phyloP scores from a whole-genome alignment of 1,284 basidiomycete species.

The Neotropicomus parvogracilis region DNA sequence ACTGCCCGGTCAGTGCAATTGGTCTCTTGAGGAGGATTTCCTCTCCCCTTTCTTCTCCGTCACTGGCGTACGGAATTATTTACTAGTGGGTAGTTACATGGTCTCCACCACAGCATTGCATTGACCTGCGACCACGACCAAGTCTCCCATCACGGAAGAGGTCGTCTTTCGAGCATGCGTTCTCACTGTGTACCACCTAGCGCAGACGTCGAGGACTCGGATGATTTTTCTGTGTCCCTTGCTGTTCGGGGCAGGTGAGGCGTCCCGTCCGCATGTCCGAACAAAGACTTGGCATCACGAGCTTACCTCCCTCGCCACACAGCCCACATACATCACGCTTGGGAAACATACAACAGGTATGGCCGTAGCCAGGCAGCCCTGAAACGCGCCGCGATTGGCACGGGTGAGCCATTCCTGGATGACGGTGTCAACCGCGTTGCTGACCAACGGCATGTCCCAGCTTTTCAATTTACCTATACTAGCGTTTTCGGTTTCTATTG shows the following conservation, averaged over 20 bases:
- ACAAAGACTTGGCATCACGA: slow-evolving; percentile 2
- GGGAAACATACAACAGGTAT: slow-evolving; percentile 73
- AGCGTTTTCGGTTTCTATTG: slow-evolving; percentile 90
- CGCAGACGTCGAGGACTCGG: slow-evolving; percentile 49
- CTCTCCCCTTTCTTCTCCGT: slow-evolving; percentile 45
- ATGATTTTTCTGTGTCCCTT: slow-evolving; percentile 83
- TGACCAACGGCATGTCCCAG: slow-evolving; percentile 39
- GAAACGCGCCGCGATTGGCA: slow-evolving; percentile 54
- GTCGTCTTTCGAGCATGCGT: slow-evolving; percentile 88
- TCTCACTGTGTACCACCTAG: slow-evolving; percentile 68
- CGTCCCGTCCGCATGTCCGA: neutral
- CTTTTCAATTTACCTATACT: slow-evolving; percentile 86
- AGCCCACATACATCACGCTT: slow-evolving; percentile 93
- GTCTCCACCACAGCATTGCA: neutral
- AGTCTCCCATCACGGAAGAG: slow-evolving; percentile 93
- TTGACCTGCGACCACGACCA: slow-evolving; percentile 1
- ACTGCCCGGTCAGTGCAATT: slow-evolving; percentile 63
- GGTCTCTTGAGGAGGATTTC: slow-evolving; percentile 44
- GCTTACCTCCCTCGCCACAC: slow-evolving; percentile 8
- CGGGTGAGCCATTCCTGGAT: slow-evolving; percentile 46
- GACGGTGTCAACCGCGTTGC: slow-evolving; percentile 3
- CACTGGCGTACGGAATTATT: slow-evolving; percentile 71
- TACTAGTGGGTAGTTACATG: slow-evolving; percentile 54
- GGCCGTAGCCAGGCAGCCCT: slow-evolving; percentile 65
- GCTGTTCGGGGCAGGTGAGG: slow-evolving; percentile 82